phyloP scores from a whole-genome alignment of 257 asterid species.

The Coffea canephora region DNA sequence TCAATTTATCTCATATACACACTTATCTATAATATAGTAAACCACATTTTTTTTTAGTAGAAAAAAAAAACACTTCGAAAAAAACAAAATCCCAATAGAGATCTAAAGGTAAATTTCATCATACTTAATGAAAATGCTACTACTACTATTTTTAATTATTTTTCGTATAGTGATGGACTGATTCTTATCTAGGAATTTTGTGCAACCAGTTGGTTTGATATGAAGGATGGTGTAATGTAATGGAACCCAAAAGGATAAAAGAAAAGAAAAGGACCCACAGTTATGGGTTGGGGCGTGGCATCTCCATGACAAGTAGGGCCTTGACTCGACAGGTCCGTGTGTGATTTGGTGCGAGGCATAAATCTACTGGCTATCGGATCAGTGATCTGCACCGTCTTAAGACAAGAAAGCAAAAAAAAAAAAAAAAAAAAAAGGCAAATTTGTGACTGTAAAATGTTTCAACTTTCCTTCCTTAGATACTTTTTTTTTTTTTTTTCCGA shows the following conservation, averaged over 20 bases:
- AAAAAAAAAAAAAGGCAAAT: background rate
- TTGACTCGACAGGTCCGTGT: slow-evolving; percentile 16
- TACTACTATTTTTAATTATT: too few species aligned
- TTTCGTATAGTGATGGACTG: background rate
- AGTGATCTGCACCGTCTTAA: background rate
- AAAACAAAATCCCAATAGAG: too few species aligned
- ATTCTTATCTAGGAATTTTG: background rate
- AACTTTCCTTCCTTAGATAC: background rate
- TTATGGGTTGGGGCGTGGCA: slow-evolving; percentile 22
- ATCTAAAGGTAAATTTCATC: too few species aligned
- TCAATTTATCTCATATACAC: too few species aligned
- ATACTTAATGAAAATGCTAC: too few species aligned
- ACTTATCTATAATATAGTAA: too few species aligned
- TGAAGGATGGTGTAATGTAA: slow-evolving; percentile 8
- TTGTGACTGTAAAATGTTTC: background rate
- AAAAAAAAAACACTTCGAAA: too few species aligned
- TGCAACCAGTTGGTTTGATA: slow-evolving; percentile 14
- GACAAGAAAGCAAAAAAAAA: background rate
- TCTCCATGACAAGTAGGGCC: slow-evolving; percentile 33
- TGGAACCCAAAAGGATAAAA: slow-evolving; percentile 10
- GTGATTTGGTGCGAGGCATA: background rate
- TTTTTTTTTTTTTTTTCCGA: too few species aligned
- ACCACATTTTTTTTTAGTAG: too few species aligned
- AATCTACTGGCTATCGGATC: background rate
- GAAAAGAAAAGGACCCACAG: background rate